phyloP scores from a whole-genome alignment of 495 filamentous ascomycete species.

The Neurospora sp. region DNA sequence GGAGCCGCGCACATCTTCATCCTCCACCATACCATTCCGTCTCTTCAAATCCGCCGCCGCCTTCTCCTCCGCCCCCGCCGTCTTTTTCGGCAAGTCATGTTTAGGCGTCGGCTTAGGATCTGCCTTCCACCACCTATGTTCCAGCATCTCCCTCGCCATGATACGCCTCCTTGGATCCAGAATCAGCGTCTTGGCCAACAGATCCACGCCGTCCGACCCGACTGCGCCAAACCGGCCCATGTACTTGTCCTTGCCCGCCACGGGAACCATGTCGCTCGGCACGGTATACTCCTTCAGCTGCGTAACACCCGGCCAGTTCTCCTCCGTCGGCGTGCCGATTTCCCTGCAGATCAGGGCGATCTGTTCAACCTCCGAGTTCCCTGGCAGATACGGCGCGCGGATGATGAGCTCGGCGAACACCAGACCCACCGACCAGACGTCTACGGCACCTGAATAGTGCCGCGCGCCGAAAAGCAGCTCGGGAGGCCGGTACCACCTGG shows the following conservation, averaged over 20 bases:
- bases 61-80: constrained; percentile 56
- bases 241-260: constrained; percentile 60
- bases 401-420: constrained; percentile 89
- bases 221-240: constrained; percentile 62
- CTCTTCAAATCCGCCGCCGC: constrained; percentile 78
- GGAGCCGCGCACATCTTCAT: constrained; percentile 39
- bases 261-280: constrained; percentile 47
- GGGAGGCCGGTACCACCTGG: constrained; percentile 90
- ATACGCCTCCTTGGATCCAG: constrained; percentile 78
- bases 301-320: constrained; percentile 89
- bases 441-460: constrained; percentile 83
- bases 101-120: constrained; percentile 79
- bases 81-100: constrained; percentile 62
- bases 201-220: constrained; percentile 71
- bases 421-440: constrained; percentile 89
- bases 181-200: constrained; percentile 75
- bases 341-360: constrained; percentile 70
- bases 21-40: constrained; percentile 62
- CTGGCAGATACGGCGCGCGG: constrained; percentile 68
- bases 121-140: constrained; percentile 77
- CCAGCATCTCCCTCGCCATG: constrained; percentile 63
- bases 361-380: constrained; percentile 62
- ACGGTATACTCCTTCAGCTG: constrained; percentile 67
- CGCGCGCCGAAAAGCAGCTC: constrained; percentile 85
- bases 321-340: constrained; percentile 86